These are phyloP conservation scores for Metschnikowia similis DNA, from an alignment of 805 yeast species.

Conservation along the genomic window DNA sequence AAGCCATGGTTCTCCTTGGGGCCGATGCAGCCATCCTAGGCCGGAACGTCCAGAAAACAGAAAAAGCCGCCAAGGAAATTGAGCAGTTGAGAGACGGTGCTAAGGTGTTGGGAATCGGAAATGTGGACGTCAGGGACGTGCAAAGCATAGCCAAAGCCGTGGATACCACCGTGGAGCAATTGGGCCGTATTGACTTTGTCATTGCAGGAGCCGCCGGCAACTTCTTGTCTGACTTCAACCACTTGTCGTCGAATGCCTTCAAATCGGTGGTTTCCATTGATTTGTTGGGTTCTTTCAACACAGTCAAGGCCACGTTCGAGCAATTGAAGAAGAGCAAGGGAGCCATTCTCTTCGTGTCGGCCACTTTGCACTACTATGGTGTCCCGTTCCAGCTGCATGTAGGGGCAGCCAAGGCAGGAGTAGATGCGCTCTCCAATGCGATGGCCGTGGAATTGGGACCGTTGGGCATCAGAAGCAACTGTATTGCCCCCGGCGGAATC, in stretches of 20 bases:
- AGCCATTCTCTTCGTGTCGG: constrained; percentile 70
- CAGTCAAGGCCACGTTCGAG: constrained; percentile 75
- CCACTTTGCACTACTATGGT: constrained; percentile 88
- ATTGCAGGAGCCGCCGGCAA: constrained; percentile 98
- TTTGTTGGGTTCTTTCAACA: constrained; percentile 82
- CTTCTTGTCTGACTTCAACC: constrained; percentile 75
- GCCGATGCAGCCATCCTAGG: constrained; percentile 87
- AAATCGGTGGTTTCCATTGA: constrained; percentile 85
- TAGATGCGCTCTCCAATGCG: constrained; percentile 81
- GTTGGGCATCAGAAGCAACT: constrained; percentile 74
- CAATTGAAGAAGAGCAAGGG: constrained; percentile 68
- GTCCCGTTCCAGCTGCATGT: constrained; percentile 87
- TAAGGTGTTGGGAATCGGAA: constrained; percentile 66
- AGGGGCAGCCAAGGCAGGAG: constrained; percentile 93
- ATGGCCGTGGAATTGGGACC: constrained; percentile 92
- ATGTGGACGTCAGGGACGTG: constrained; percentile 74
- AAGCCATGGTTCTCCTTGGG: constrained; percentile 78
- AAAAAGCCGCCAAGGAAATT: constrained; percentile 63
- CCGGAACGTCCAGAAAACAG: constrained; percentile 64
- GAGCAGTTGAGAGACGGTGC: constrained; percentile 52
- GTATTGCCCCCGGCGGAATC: constrained; percentile 90
- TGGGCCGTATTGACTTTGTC: constrained; percentile 81
- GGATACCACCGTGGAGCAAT: constrained; percentile 53
- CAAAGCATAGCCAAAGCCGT: constrained; percentile 61
- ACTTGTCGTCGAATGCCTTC: constrained; percentile 80